phyloP scores from a whole-genome alignment of 2,329 filamentous ascomycete species.

The Cytospora piceae region DNA sequence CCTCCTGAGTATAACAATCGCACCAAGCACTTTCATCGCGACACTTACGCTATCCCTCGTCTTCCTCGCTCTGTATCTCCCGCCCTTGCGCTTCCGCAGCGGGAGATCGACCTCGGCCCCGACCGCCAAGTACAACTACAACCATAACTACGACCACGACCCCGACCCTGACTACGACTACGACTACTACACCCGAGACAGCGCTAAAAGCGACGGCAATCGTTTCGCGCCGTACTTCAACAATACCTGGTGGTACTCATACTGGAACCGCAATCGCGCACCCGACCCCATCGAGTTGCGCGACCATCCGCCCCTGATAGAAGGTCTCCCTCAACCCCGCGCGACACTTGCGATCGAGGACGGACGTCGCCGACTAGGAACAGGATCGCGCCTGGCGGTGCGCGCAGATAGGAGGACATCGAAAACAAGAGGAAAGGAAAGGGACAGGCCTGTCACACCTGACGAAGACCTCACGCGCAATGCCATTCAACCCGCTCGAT shows the following conservation, averaged over 20 bases:
- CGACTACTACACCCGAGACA: conserved; percentile 5
- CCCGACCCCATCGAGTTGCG: conserved; percentile 31
- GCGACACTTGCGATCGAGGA: conserved; percentile 26
- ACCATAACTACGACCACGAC: conserved; percentile 15
- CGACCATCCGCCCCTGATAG: conserved; percentile 32
- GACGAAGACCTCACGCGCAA: conserved; percentile 11
- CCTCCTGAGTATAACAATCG: conserved; percentile 61
- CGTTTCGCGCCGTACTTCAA: conserved; percentile 23
- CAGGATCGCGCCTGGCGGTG: conserved; percentile 28
- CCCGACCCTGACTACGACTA: neutral
- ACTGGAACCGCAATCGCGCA: conserved; percentile 25
- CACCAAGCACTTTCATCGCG: conserved; percentile 61
- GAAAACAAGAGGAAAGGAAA: conserved; percentile 35
- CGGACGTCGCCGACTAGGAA: conserved; percentile 17
- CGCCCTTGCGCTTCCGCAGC: conserved; percentile 34
- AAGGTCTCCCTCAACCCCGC: conserved; percentile 29
- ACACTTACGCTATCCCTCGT: conserved; percentile 53
- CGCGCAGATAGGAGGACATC: conserved; percentile 30
- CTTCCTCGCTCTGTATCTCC: conserved; percentile 55
- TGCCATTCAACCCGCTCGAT: conserved; percentile 36
- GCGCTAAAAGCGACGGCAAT: neutral
- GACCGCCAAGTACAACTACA: conserved; percentile 16
- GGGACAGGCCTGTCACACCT: conserved; percentile 29
- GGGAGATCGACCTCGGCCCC: conserved; percentile 17
- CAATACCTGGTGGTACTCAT: conserved; percentile 22